Base-by-base conservation (phyloP, 257 asterid genomes). In the Ilex asprella region DNA sequence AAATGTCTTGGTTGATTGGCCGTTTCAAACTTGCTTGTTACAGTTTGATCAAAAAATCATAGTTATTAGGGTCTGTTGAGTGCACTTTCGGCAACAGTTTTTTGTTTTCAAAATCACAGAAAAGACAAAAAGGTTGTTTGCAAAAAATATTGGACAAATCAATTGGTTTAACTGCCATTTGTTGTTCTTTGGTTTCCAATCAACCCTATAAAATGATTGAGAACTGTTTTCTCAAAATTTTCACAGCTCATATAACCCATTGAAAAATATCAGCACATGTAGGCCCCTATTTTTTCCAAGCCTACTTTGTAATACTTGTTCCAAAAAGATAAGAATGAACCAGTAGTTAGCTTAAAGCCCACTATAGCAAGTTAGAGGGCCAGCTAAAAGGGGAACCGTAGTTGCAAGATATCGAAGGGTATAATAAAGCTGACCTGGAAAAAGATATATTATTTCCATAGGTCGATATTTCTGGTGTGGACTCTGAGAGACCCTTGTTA, bases 381-480 rank as follows among this genome's bases (percentile, higher is more conserved):
- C 47, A 41, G 12, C 10, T 41, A 11, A 41, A 41, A 6, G 1
- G 47, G 12, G 6, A 50, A 50, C 1, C 13, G 1, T 4, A 50
- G 15, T 6, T 12, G 55, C 15, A 50, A 50, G 21, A 14, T 12
- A 14, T 21, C 27, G 27, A 21, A 21, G 27, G 27, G 27, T 35
- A 35, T 35, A 21, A 7, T 7, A n/a, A 30, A 73, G 60, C 71
- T 56, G 66, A 84, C 99, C 93, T 80, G 68, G 91, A 70, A 71
- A 69, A 77, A 46, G 88, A 75, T 9, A 77, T 29, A 65, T 66
- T 76, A 69, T 76, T 79, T 57, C 71, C 91, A 67, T 79, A 74
- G 74, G 86, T 75, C 47, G 95, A 79, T 49, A 82, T 61, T 51
- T 86, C 95, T 16, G 91, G 86, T 30, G 84, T 76, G 59, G 88